phyloP scores from a whole-genome alignment of 306 rosid species.

The Casuarina cunninghamiana region DNA sequence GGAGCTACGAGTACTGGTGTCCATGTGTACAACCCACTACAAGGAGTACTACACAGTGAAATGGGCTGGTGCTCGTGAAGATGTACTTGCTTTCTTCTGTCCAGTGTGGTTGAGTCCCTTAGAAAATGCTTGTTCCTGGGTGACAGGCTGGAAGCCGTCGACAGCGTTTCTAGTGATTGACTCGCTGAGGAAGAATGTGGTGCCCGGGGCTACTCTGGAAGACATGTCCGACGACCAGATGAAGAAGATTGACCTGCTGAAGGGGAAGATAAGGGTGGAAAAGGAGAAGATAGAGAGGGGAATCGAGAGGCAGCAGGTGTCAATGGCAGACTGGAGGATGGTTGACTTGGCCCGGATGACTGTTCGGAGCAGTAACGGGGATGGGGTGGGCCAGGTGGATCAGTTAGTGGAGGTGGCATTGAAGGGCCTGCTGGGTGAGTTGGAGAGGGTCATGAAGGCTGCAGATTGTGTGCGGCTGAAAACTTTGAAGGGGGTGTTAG shows the following conservation, averaged over 20 bases:
- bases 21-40: constrained; percentile 48
- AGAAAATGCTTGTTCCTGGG: constrained; percentile 39
- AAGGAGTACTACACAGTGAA: constrained; percentile 64
- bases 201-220: not conserved
- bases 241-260: constrained; percentile 32
- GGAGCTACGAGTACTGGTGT: constrained; percentile 35
- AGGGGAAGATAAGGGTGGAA: constrained; percentile 27
- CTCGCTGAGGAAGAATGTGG: not conserved
- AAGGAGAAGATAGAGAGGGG: constrained; percentile 48
- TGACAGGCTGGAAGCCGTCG: constrained; percentile 57
- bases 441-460: constrained; percentile 69
- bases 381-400: constrained; percentile 18
- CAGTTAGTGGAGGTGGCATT: constrained; percentile 40
- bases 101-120: constrained; percentile 48
- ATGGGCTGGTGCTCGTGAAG: constrained; percentile 62
- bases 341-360: constrained; percentile 40
- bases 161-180: constrained; percentile 31
- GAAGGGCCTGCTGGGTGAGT: constrained; percentile 38
- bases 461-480: constrained; percentile 77
- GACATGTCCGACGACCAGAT: constrained; percentile 31
- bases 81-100: constrained; percentile 56
- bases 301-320: constrained; percentile 53
- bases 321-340: constrained; percentile 57
- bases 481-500: constrained; percentile 62
- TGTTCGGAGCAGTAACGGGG: constrained; percentile 1